A percentile compares a stretch with the other conserved stretches of the same genome.
Evolutionary conservation across 148 eudicot genomes (phyloP).

Genomic region (Cornus kousa): DNA sequence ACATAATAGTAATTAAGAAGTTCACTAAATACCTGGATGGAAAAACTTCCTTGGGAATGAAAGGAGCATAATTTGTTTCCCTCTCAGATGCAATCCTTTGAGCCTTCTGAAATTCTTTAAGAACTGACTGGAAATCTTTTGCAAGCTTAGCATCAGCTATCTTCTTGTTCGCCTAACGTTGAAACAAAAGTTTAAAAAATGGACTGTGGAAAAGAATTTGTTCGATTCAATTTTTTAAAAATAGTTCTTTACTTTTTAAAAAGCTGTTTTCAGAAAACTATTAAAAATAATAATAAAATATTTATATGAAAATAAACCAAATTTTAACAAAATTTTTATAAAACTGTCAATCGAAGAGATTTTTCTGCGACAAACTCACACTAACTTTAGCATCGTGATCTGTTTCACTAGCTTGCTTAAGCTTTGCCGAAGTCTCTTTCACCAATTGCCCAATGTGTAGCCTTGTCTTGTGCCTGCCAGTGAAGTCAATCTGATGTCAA

Average conservation of each 20-base stretch:
- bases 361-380: conserved; percentile 25
- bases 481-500: neutral
- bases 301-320: too few species aligned
- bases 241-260: neutral
- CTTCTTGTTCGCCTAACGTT: conserved; percentile 51
- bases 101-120: conserved; percentile 56
- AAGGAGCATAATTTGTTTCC: conserved; percentile 45
- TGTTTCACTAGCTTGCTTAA: conserved; percentile 47
- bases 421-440: conserved; percentile 50
- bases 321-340: too few species aligned
- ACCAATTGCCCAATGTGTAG: conserved; percentile 44
- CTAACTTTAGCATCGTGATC: conserved; percentile 34
- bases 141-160: conserved; percentile 54
- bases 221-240: too few species aligned
- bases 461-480: conserved; percentile 41
- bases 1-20: neutral
- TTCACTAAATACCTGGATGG: conserved; percentile 24
- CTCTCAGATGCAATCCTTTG: conserved; percentile 56
- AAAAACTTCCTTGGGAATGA: conserved; percentile 29
- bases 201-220: neutral
- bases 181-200: neutral
- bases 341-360: too few species aligned
- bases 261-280: too few species aligned
- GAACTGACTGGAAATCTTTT: conserved; percentile 51
- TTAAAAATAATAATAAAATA: too few species aligned